Evolutionary conservation across 2,329 filamentous ascomycete genomes (phyloP).

Genomic region (Microcera coccophila): DNA sequence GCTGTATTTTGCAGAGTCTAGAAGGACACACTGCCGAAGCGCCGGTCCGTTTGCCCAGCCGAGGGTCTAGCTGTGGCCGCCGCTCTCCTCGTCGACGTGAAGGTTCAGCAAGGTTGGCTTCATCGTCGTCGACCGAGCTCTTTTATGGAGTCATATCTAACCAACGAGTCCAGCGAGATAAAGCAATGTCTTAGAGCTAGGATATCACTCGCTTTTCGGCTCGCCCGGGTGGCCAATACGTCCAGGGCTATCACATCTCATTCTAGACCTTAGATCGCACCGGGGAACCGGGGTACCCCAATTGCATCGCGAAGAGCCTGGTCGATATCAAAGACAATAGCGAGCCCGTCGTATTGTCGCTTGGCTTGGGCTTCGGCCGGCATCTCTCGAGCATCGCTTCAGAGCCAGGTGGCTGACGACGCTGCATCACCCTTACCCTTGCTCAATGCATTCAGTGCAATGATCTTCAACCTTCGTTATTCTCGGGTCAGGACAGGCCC

Average conservation of each 20-base stretch:
- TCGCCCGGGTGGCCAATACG: too few species aligned
- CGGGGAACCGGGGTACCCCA: background rate
- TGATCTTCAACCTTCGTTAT: background rate
- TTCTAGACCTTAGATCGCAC: background rate
- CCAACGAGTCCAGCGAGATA: background rate
- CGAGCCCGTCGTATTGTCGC: background rate
- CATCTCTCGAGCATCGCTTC: background rate
- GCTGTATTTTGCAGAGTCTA: background rate
- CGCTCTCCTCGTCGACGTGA: too few species aligned
- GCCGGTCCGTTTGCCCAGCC: too few species aligned
- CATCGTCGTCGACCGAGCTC: too few species aligned
- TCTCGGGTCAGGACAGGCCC: background rate
- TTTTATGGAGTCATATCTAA: too few species aligned
- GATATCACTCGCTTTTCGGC: too few species aligned
- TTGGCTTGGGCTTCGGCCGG: background rate
- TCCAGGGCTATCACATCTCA: background rate
- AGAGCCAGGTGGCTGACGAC: background rate
- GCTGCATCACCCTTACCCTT: background rate
- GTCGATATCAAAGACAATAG: slow-evolving; percentile 3
- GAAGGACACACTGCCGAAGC: too few species aligned
- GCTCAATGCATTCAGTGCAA: background rate
- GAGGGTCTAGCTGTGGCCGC: too few species aligned
- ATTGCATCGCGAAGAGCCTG: slow-evolving; percentile 1
- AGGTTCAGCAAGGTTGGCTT: too few species aligned
- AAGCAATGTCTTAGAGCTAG: background rate